phyloP scores from a whole-genome alignment of 2,329 filamentous ascomycete genomes.

The Raffaelea albimanens region DNA sequence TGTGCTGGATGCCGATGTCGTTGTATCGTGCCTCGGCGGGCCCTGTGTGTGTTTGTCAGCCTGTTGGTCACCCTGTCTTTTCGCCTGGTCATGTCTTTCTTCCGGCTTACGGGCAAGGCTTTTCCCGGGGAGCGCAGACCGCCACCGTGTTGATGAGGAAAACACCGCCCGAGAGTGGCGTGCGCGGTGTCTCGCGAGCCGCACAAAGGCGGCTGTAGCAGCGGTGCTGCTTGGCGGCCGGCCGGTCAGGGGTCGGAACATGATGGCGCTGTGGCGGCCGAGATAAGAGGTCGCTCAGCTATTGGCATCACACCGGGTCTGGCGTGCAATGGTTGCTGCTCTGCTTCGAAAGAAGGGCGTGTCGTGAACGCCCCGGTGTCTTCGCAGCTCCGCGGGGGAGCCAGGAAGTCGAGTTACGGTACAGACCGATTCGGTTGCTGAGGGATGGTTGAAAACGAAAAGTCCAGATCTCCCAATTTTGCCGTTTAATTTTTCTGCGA shows the following conservation, averaged over 20 bases:
- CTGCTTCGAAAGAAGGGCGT: too few relatives aligned
- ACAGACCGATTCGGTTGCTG: not conserved
- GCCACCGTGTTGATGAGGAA: constrained; percentile 29
- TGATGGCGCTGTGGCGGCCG: constrained; percentile 20
- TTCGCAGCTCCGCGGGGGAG: not conserved
- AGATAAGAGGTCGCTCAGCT: not conserved
- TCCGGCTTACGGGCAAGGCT: constrained; percentile 36
- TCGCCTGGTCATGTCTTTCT: constrained; percentile 3
- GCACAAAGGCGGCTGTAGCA: constrained; percentile 37
- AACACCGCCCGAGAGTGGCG: constrained; percentile 17
- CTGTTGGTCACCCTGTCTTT: constrained; percentile 9
- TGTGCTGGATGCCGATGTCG: constrained; percentile 87
- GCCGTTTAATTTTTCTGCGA: not conserved
- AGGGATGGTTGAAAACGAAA: not conserved
- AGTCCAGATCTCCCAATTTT: not conserved
- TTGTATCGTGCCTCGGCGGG: constrained; percentile 64
- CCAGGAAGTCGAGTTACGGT: too few relatives aligned
- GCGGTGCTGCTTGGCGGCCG: constrained; percentile 18
- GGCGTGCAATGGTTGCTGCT: too few relatives aligned
- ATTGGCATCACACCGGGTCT: constrained; percentile 4
- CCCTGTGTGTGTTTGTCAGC: constrained; percentile 27
- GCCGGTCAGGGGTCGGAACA: constrained; percentile 29
- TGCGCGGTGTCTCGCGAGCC: constrained; percentile 39
- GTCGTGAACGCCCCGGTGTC: not conserved
- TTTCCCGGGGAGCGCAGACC: constrained; percentile 25